Evolutionary conservation across 2,329 filamentous ascomycete genomes (phyloP), one percentile per base, ranked within the genome.

Genomic region (Aspergillus hortae): DNA sequence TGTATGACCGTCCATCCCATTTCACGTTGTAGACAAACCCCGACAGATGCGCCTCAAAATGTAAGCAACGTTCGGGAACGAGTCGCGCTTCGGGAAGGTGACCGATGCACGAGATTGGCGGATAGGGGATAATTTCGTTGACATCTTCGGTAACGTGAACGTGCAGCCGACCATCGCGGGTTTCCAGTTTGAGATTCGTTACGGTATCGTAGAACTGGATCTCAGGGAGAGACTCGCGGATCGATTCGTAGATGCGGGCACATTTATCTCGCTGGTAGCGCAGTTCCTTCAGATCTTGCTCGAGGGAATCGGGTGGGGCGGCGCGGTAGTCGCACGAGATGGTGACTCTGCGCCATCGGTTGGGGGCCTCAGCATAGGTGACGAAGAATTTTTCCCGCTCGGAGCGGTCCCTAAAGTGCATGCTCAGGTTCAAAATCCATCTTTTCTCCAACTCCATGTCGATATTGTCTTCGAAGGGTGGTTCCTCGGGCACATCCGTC

Each of bases 121-220:
- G 94, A 65, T 92, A 97, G 9, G 84, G 80, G 52, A 99, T 95
- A 53, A 94, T 94, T 74, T 99, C 94, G 76, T 95, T 94, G 45
- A 90, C 83, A 68, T 99, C 94, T 71, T 99, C 92, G n/a, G 94
- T 92, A 48, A 99, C 94, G 69, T 97, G 94, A 6, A 99, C 91
- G 71, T 97, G 92, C 21, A 99, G 78, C 54, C 91, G 85, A 12
- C 90, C 90, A 51, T 95, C 88, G 4, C 84, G 86, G 0, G 94
- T 99, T 69, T 96, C 86, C 15, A 99, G 80, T 70, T 95, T 96
- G 57, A 99, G 80, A 63, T 97, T 97, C 15, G 94, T 97, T 53
- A 97, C 92, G 0, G 91, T 96, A 51, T 92, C 85, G 72, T 95
- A 97, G 68, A 96, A 99, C 61, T 96, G 88, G 47, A 99, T 97